Base-by-base conservation (phyloP, 1,139 yeast genomes). In the Saccharomyces uvarum region DNA sequence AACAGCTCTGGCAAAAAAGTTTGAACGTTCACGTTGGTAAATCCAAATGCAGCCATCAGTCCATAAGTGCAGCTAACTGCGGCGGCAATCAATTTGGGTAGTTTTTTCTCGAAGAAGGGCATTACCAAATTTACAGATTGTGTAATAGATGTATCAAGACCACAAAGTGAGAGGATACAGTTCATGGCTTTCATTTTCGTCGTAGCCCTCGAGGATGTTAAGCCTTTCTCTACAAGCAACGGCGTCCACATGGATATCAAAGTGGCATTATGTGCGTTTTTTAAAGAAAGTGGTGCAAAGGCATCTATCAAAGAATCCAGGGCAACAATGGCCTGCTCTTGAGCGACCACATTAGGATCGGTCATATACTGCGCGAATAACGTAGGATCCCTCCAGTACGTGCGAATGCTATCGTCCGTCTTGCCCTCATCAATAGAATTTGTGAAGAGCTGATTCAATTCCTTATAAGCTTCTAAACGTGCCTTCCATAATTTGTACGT, bases 331-430 rank as follows among this genome's bases (percentile, higher is more conserved):
- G 90, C 98, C 0, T 86, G 74, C 66, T 93, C 98, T 63, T 90
- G 96, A 0, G 99, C 97, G 24, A 88, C 95, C 14, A 90, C 97
- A 68, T 93, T 93, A 47, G 86, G 70, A 68, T 93, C 99, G 6
- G 80, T 76, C 9, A 86, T 82, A 42, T 84, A 77, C 61, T 77
- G 78, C 61, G 79, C 83, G 61, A 83, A 72, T 11, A 76, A 54
- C 13, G 81, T 85, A 1, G 84, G 79, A 55, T 78, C 78, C 26
- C 69, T 67, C 53, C 77, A 61, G 65, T 80, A 83, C 2, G 70
- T 70, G 61, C 83, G 82, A 50, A 83, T 77, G 59, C 81, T 88
- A 13, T 76, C 69, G 55, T 81, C 86, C 57, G 76, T 76, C 7
- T 81, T 75, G 2, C 88, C 79, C 44, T 70, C 72, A 51, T 80